Evolutionary conservation across 2,329 filamentous ascomycete genomes (phyloP).

Genomic region (Amylocarpus encephaloides): DNA sequence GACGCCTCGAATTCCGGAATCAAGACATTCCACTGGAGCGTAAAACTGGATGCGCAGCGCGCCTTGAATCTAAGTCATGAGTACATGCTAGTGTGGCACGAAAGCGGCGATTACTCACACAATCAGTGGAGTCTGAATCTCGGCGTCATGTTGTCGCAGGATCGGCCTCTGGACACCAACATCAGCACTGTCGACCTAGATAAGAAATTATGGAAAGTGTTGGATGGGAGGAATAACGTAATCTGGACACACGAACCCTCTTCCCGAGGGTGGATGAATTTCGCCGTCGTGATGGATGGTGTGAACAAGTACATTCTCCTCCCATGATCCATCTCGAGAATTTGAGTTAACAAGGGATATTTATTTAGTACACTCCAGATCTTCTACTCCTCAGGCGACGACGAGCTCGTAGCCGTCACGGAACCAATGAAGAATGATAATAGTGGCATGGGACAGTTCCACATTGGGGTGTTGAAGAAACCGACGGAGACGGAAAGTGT

Average conservation of each 20-base stretch:
- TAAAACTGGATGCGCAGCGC: constrained; percentile 45
- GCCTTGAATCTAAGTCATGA: constrained; percentile 55
- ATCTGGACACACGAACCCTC: constrained; percentile 40
- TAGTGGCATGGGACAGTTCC: constrained; percentile 52
- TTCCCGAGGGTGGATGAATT: constrained; percentile 49
- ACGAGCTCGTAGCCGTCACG: constrained; percentile 41
- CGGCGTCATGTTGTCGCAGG: constrained; percentile 43
- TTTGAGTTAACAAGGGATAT: constrained; percentile 16
- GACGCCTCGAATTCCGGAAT: constrained; percentile 45
- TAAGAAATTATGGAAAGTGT: constrained; percentile 12
- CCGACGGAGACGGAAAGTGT: constrained; percentile 38
- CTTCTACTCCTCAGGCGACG: constrained; percentile 46
- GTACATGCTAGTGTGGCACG: constrained; percentile 50
- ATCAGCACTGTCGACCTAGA: constrained; percentile 33
- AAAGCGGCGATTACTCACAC: constrained; percentile 40
- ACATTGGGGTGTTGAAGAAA: constrained; percentile 58
- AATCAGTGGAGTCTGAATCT: constrained; percentile 51
- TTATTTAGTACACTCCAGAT: constrained; percentile 44
- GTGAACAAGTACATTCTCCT: constrained; percentile 40
- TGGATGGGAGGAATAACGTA: constrained; percentile 31
- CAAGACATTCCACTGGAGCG: constrained; percentile 55
- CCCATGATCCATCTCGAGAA: too few species aligned
- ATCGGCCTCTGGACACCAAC: constrained; percentile 34
- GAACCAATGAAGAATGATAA: constrained; percentile 43
- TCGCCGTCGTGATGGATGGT: constrained; percentile 52